Base-by-base conservation (phyloP, 495 filamentous ascomycete genomes). In the Xylaria nigripes region DNA sequence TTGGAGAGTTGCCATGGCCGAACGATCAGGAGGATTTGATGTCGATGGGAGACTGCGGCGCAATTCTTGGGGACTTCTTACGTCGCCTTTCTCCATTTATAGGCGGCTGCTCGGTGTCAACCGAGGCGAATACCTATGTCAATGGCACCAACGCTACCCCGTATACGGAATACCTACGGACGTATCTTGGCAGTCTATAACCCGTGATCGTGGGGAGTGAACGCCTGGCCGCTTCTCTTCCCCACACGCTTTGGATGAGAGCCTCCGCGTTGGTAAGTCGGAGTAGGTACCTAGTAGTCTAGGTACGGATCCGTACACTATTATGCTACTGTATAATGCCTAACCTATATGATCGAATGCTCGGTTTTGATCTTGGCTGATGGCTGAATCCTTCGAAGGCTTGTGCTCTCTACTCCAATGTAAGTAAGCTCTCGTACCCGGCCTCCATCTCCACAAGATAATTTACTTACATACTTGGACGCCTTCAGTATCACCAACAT, bases 1-100 rank as follows among this genome's bases (percentile, higher is more conserved):
- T 24, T 65, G 45, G 15, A 66, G 36, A 21, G 73, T 75, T 30
- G 73, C 68, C 73, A 76, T 76, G 12, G 24, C n/a, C 43, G n/a
- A 16, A 18, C 27, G 25, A 40, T 16, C 19, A 23, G 19, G 13
- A 36, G 29, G 3, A 4, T 41, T 52, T 2, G 19, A 7, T 24
- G 13, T n/a, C 2, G 6, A 13, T 12, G 10, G 29, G 10, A 19
- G 34, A 19, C 18, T 16, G 30, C 25, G 21, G 16, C n/a, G 6
- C n/a, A 21, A 19, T 5, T 27, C 27, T 9, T 18, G 27, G n/a
- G 10, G 10, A 21, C 15, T 19, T 52, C 27, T 15, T 12, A 6
- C 42, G 1, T 2, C 6, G 1, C 6, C 36, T 42, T 19, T 3
- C 1, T 29, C 15, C 48, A 21, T 23, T 24, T 42, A 34, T 29